These are phyloP conservation scores for Mucor velutinosus DNA, from an alignment of 371 early-diverging fungal species.

Conservation along the genomic window DNA sequence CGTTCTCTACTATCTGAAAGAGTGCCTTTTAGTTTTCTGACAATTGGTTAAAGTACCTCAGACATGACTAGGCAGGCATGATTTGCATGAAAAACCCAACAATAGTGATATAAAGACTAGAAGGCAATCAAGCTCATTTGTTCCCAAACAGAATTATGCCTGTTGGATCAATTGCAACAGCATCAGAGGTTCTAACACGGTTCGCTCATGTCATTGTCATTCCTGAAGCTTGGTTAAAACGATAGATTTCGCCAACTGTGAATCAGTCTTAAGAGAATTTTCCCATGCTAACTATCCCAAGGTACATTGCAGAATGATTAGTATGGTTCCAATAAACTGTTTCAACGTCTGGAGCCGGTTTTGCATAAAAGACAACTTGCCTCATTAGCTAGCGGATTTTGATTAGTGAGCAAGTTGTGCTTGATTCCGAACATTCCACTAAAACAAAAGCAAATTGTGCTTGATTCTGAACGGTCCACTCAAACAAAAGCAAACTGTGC, in stretches of 20 bases:
- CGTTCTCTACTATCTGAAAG: neutral
- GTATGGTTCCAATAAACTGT: neutral
- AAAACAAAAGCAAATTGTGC: neutral
- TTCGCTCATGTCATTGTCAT: neutral
- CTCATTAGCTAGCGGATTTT: neutral
- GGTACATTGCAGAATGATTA: neutral
- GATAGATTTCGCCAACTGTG: neutral
- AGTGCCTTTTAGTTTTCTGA: neutral
- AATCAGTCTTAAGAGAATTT: neutral
- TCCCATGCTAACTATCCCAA: neutral
- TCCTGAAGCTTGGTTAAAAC: neutral
- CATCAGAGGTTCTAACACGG: neutral
- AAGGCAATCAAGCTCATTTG: neutral
- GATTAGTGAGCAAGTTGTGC: neutral
- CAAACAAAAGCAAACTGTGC: neutral
- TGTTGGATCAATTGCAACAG: neutral
- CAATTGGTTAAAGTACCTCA: neutral
- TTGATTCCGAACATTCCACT: neutral
- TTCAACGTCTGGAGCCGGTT: neutral
- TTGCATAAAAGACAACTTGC: neutral
- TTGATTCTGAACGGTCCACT: neutral
- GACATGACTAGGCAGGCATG: neutral
- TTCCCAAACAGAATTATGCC: neutral
- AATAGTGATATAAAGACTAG: neutral
- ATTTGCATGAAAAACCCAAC: neutral